A percentile compares a stretch with the other conserved stretches of the same genome.
phyloP scores from a whole-genome alignment of 1,139 yeast species.

The Kurtzmaniella natalensis region DNA sequence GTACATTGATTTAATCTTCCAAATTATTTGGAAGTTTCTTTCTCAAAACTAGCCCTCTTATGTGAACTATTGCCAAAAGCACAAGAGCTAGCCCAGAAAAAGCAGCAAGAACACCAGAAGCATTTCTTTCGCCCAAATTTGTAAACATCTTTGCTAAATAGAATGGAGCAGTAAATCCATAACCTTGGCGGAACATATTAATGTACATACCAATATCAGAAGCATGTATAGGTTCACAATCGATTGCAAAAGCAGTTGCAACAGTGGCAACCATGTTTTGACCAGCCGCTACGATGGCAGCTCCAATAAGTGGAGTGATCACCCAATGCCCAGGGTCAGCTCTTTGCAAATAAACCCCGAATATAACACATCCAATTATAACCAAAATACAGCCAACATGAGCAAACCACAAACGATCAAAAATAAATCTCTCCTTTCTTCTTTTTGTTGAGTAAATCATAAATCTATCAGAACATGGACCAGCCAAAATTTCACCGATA shows the following conservation, averaged over 20 bases:
- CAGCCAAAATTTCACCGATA: conserved; percentile 21
- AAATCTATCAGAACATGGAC: conserved; percentile 23
- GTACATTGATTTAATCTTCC: too few species aligned
- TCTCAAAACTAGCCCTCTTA: too few species aligned
- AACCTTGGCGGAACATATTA: conserved; percentile 14
- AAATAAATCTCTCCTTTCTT: conserved; percentile 13
- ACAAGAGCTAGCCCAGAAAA: too few species aligned
- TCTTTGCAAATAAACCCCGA: conserved; percentile 18
- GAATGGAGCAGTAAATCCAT: conserved; percentile 22
- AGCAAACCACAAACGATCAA: conserved; percentile 18
- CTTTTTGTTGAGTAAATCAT: conserved; percentile 18
- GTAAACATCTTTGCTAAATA: conserved; percentile 21
- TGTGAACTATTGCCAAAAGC: too few species aligned
- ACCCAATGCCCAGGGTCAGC: conserved; percentile 19
- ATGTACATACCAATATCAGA: conserved; percentile 16
- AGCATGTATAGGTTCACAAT: conserved; percentile 12
- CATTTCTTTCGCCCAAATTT: too few species aligned
- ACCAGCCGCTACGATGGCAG: conserved; percentile 22
- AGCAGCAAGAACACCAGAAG: conserved; percentile 13
- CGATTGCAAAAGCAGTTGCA: conserved; percentile 17
- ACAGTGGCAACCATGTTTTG: conserved; percentile 21
- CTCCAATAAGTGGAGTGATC: conserved; percentile 21
- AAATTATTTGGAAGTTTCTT: too few species aligned
- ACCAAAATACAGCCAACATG: conserved; percentile 18
- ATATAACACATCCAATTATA: conserved; percentile 20